Evolutionary conservation across 208 protist species (phyloP).

Genomic region (Histomonas meleagridis): DNA sequence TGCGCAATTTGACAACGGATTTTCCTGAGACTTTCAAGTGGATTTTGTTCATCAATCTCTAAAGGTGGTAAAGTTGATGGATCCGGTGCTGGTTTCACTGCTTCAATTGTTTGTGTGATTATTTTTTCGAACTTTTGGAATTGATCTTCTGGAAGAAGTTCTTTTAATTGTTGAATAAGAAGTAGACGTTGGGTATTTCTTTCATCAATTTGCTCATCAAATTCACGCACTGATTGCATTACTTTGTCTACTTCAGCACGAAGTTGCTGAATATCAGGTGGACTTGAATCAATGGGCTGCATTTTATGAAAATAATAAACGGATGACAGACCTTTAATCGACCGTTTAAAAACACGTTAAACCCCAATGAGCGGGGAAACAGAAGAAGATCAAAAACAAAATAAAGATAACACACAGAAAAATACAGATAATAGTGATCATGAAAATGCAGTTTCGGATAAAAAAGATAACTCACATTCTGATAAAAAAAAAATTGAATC

Average conservation of each 20-base stretch:
- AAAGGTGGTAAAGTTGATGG: not conserved
- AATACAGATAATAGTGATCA: too few species aligned
- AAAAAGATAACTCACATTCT: too few species aligned
- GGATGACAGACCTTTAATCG: too few species aligned
- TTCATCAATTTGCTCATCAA: constrained; percentile 17
- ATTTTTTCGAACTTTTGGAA: not conserved
- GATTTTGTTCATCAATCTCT: constrained; percentile 33
- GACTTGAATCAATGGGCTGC: too few species aligned
- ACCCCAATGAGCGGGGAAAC: too few species aligned
- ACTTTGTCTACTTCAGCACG: constrained; percentile 16
- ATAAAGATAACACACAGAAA: too few species aligned
- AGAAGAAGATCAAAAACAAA: too few species aligned
- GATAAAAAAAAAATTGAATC: too few species aligned
- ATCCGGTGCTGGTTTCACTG: not conserved
- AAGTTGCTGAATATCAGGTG: not conserved
- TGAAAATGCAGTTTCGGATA: too few species aligned
- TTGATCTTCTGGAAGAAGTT: constrained; percentile 26
- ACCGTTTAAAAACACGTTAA: too few species aligned
- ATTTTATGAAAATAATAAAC: too few species aligned
- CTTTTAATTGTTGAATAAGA: not conserved
- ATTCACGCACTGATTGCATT: not conserved
- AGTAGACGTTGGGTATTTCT: not conserved
- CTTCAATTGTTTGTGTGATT: not conserved
- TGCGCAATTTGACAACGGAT: constrained; percentile 5
- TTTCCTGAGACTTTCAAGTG: not conserved